These are phyloP conservation scores for Cutaneotrichosporon sp. DNA, from an alignment of 1,284 basidiomycete genomes.

Conservation along the genomic window DNA sequence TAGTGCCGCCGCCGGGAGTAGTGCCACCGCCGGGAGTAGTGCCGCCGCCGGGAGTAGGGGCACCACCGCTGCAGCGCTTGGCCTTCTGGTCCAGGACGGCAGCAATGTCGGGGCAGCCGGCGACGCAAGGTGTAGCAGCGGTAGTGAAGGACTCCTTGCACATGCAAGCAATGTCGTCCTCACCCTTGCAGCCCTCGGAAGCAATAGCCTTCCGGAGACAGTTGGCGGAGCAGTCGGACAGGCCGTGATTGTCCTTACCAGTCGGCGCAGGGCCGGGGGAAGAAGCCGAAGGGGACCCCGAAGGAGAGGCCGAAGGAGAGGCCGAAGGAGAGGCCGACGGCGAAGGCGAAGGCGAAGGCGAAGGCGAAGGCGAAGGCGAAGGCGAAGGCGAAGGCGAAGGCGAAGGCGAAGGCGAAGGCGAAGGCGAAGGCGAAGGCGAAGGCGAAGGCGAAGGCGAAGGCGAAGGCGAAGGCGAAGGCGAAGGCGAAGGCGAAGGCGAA, in stretches of 20 bases:
- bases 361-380: too few relatives aligned
- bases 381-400: too few relatives aligned
- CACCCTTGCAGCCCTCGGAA: constrained; percentile 13
- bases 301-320: too few relatives aligned
- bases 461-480: too few relatives aligned
- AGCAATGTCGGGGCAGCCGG: not conserved
- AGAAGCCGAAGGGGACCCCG: not conserved
- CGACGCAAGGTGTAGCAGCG: constrained; percentile 9
- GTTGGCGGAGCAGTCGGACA: constrained; percentile 2
- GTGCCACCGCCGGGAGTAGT: not conserved
- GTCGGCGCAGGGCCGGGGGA: not conserved
- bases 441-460: too few relatives aligned
- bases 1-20: too few relatives aligned
- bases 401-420: too few relatives aligned
- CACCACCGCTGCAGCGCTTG: constrained; percentile 1
- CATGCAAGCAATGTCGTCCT: constrained; percentile 13
- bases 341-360: too few relatives aligned
- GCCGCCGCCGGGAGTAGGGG: too few relatives aligned
- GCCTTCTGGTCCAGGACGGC: constrained; percentile 7
- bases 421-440: too few relatives aligned
- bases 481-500: too few relatives aligned
- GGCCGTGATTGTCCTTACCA: not conserved
- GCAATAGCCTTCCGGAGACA: not conserved
- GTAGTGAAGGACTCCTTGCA: constrained; percentile 9
- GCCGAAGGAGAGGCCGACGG: too few relatives aligned